Conservation (phyloP, 2,329 filamentous ascomycete species). For the Pestalotiopsis sp. region DNA sequence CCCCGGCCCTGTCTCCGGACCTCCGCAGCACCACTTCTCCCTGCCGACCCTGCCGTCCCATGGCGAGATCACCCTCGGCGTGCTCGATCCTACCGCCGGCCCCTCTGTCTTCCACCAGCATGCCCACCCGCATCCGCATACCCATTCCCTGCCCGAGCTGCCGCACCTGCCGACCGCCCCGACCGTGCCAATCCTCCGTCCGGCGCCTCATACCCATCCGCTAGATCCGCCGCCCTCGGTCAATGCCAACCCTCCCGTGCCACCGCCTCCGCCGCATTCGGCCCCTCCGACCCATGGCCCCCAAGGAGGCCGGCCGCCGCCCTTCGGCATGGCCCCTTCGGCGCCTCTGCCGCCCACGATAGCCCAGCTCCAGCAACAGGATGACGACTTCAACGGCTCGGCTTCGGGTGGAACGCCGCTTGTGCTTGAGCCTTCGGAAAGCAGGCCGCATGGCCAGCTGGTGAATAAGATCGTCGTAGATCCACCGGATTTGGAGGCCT, state of each 20-base stretch:
- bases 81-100: constrained; percentile 39
- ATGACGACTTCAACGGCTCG: constrained; percentile 34
- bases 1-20: constrained; percentile 1
- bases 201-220: constrained; percentile 24
- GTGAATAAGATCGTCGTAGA: constrained; percentile 62
- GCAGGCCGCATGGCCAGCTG: constrained; percentile 53
- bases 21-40: constrained; percentile 21
- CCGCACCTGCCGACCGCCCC: constrained; percentile 15
- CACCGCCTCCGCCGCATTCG: constrained; percentile 38
- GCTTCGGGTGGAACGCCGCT: constrained; percentile 21
- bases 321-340: constrained; percentile 50
- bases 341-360: constrained; percentile 33
- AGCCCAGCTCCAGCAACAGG: constrained; percentile 37
- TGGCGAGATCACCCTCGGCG: constrained; percentile 39
- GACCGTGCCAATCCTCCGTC: constrained; percentile 23
- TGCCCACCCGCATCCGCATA: constrained; percentile 14
- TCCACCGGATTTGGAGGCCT: constrained; percentile 68
- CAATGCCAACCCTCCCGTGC: constrained; percentile 31
- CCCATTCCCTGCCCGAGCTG: constrained; percentile 26
- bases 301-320: constrained; percentile 31
- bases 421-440: constrained; percentile 36
- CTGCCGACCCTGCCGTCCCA: constrained; percentile 35
- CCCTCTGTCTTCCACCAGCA: constrained; percentile 35
- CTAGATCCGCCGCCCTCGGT: constrained; percentile 20
- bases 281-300: constrained; percentile 26